phyloP scores from a whole-genome alignment of 2,329 filamentous ascomycete species.

The Didymella sp. region DNA sequence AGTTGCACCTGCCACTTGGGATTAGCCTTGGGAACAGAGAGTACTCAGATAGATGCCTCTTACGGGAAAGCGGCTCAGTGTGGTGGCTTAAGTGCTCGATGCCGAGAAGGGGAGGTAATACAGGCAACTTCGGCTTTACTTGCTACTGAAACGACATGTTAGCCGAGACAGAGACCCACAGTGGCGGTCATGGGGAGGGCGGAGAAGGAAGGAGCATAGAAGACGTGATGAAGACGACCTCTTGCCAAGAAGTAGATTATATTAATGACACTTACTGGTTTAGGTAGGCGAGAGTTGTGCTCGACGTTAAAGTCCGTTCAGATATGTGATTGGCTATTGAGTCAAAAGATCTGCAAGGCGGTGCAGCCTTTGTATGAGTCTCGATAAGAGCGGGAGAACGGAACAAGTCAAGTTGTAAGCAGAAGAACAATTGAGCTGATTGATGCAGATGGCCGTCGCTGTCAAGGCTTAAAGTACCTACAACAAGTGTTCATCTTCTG shows the following conservation, averaged over 20 bases:
- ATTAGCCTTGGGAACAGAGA: slow-evolving; percentile 27
- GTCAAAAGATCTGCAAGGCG: slow-evolving; percentile 25
- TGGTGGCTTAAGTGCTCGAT: slow-evolving; percentile 36
- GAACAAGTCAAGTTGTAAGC: slow-evolving; percentile 19
- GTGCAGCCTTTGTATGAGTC: slow-evolving; percentile 27
- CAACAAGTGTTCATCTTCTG: not conserved
- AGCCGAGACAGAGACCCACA: slow-evolving; percentile 26
- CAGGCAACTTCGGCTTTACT: slow-evolving; percentile 17
- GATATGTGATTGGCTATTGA: not conserved
- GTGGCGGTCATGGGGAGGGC: slow-evolving; percentile 1
- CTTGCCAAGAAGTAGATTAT: slow-evolving; percentile 42
- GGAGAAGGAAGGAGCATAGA: slow-evolving; percentile 22
- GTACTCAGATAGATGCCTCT: slow-evolving; percentile 27
- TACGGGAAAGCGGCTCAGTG: slow-evolving; percentile 32
- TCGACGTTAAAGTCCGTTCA: slow-evolving; percentile 21
- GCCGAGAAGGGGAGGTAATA: slow-evolving; percentile 43
- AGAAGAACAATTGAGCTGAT: slow-evolving; percentile 23
- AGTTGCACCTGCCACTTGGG: slow-evolving; percentile 42
- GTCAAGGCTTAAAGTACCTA: slow-evolving; percentile 1
- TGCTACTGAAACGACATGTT: slow-evolving; percentile 32
- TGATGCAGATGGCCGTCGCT: slow-evolving; percentile 11
- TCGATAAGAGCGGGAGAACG: not conserved
- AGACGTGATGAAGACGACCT: slow-evolving; percentile 20
- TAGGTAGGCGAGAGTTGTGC: slow-evolving; percentile 28
- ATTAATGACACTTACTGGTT: slow-evolving; percentile 42